Evolutionary conservation across 331 rosid genomes (phyloP), one percentile per base, ranked within the genome.

Genomic region (Saraca asoca): DNA sequence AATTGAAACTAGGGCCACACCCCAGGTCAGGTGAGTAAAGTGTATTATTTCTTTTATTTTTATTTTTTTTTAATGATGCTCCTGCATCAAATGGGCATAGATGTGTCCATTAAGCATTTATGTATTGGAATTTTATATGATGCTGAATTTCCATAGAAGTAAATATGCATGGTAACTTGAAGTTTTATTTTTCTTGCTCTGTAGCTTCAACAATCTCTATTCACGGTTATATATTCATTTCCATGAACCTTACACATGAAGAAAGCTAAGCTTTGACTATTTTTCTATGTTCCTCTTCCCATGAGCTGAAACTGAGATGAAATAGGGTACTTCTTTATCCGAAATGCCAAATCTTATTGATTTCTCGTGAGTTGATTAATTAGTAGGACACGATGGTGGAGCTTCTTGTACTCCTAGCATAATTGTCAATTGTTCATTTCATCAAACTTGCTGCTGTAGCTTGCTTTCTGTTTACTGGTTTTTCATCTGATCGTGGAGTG

Each of bases 351-450:
- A 33, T 48, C 7, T 44, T 12, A 45, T 42, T 45, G 50, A 58
- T 58, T 64, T 64, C 42, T 79, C 50, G 14, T 48, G 65, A 63
- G 51, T 55, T 60, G 52, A 68, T 57, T 29, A 12, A 16, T 13
- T 68, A 7, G 41, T 57, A 63, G 31, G 42, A 19, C 42, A 42
- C 39, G 19, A 6, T 38, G 13, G 43, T 18, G 14, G 63, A 6
- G 12, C n/a, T 68, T 5, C 57, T 31, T 19, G 50, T 42, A 54
- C 10, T 55, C 60, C 9, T 3, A 24, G 38, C 58, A 11, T 20
- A 53, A 0, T 48, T 48, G 19, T 14, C 52, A 1, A 5, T 7
- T 5, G 52, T 48, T 18, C 20, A 48, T 48, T 15, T 54, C 59
- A 54, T 29, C 41, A 31, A 24, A 2, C 52, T 48, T 48, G 19